phyloP scores from a whole-genome alignment of 495 filamentous ascomycete genomes.

The Aspergillus cristatus region DNA sequence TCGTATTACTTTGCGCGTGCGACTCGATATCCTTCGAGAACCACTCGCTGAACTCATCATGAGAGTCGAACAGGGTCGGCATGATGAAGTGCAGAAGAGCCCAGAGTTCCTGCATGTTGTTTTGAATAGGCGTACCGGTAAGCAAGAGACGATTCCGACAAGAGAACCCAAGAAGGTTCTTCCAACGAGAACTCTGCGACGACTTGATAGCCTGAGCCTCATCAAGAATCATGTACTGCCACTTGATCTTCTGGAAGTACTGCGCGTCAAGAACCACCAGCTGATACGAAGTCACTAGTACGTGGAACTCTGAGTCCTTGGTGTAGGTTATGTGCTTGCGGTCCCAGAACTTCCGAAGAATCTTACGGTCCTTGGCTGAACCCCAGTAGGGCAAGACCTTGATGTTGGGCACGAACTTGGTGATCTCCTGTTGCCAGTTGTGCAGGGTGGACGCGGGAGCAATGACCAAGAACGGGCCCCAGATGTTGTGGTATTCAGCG shows the following conservation, averaged over 20 bases:
- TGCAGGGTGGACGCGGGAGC: constrained; percentile 93
- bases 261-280: constrained; percentile 90
- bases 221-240: constrained; percentile 99
- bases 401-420: constrained; percentile 83
- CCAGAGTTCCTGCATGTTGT: constrained; percentile 99
- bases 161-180: constrained; percentile 84
- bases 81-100: constrained; percentile 98
- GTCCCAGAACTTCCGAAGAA: constrained; percentile 97
- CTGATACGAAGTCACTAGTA: constrained; percentile 94
- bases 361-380: constrained; percentile 86
- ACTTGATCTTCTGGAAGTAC: constrained; percentile 97
- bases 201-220: constrained; percentile 99
- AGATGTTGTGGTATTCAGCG: constrained; percentile 93
- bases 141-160: constrained; percentile 92
- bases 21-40: constrained; percentile 99
- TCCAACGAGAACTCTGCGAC: constrained; percentile 93
- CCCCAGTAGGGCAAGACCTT: constrained; percentile 98
- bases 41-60: constrained; percentile 99
- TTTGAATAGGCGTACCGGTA: constrained; percentile 96
- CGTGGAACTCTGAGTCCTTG: constrained; percentile 87
- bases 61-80: constrained; percentile 95
- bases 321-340: constrained; percentile 93
- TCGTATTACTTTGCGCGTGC: constrained; percentile 96
- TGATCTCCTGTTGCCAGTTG: constrained; percentile 99
- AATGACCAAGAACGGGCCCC: constrained; percentile 96